Conservation (phyloP, 140 eudicot genomes). For the Ambrosia hybrid region DNA sequence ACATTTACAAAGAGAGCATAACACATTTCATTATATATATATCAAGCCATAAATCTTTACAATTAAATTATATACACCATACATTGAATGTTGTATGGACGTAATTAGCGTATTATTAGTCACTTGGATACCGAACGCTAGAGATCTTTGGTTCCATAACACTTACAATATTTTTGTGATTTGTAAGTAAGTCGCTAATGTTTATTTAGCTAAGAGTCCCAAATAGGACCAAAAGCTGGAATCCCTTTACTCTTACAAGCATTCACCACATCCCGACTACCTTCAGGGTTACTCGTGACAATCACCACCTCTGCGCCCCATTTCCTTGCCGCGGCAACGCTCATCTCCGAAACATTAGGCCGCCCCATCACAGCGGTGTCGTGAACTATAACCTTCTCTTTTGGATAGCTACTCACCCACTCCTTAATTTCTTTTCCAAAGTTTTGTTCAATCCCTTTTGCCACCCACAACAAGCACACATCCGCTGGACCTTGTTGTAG, state of each 20-base stretch:
- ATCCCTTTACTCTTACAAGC: constrained; percentile 75
- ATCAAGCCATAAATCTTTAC: background rate
- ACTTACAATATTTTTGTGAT: background rate
- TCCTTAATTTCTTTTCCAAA: constrained; percentile 69
- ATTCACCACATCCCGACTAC: constrained; percentile 76
- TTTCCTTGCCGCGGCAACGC: constrained; percentile 52
- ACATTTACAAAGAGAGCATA: no score
- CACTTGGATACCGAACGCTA: background rate
- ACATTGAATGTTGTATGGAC: background rate
- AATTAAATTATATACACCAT: background rate
- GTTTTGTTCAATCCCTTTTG: constrained; percentile 73
- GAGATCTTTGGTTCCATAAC: background rate
- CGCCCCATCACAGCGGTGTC: constrained; percentile 77
- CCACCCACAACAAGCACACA: constrained; percentile 71
- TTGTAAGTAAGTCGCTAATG: background rate
- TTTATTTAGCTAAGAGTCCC: constrained; percentile 54
- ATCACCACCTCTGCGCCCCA: constrained; percentile 77
- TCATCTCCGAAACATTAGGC: constrained; percentile 69
- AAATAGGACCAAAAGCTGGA: constrained; percentile 81
- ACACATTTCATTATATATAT: background rate
- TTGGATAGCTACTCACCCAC: constrained; percentile 51
- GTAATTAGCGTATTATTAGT: background rate
- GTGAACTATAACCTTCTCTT: constrained; percentile 71
- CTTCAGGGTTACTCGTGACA: constrained; percentile 76
- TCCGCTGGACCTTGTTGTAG: constrained; percentile 62